Evolutionary conservation across 2,329 filamentous ascomycete genomes (phyloP).

Genomic region (Fusarium setosum): DNA sequence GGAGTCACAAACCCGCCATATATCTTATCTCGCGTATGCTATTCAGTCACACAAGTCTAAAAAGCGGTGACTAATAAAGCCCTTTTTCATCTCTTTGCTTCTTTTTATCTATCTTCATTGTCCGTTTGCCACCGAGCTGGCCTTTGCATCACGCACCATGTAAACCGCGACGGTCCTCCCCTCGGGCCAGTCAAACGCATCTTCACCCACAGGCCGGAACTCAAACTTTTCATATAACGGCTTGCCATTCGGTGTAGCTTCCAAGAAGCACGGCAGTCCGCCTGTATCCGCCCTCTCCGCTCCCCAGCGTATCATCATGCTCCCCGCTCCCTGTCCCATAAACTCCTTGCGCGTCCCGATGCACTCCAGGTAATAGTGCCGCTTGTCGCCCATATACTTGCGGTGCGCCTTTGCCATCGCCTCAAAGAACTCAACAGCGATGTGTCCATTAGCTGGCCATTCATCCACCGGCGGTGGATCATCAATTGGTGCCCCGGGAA

Average conservation of each 20-base stretch:
- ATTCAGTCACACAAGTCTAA: constrained; percentile 23
- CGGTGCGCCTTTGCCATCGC: constrained; percentile 49
- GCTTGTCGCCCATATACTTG: constrained; percentile 52
- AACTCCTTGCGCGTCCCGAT: constrained; percentile 55
- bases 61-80: constrained; percentile 7
- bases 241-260: constrained; percentile 60
- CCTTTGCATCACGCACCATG: constrained; percentile 47
- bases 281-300: constrained; percentile 56
- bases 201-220: constrained; percentile 53
- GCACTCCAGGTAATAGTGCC: constrained; percentile 62
- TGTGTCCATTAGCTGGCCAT: constrained; percentile 55
- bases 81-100: neutral
- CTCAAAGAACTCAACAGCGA: constrained; percentile 55
- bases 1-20: neutral
- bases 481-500: constrained; percentile 41
- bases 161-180: constrained; percentile 48
- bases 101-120: constrained; percentile 17
- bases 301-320: constrained; percentile 60
- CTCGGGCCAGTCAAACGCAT: constrained; percentile 48
- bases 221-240: constrained; percentile 61
- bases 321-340: constrained; percentile 59
- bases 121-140: constrained; percentile 3
- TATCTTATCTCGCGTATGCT: neutral
- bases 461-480: constrained; percentile 41
- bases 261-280: constrained; percentile 58